Conservation (phyloP, 2,329 filamentous ascomycete genomes). For the Pseudogymnoascus sp. region DNA sequence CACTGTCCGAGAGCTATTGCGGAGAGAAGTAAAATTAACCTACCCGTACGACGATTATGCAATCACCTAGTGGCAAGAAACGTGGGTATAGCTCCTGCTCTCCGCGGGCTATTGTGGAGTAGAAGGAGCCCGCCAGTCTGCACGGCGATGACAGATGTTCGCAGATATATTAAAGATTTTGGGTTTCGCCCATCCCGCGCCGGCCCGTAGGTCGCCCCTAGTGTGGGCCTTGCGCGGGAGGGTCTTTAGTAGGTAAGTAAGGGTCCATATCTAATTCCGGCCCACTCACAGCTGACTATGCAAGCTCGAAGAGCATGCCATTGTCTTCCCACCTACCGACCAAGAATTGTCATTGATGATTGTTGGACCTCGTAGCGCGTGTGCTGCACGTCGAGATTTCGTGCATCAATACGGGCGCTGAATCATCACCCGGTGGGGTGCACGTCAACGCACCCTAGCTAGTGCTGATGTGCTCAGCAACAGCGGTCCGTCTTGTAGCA, state of each 20-base stretch:
- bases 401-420: neutral
- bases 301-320: neutral
- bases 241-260: neutral
- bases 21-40: neutral
- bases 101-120: neutral
- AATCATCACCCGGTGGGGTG: neutral
- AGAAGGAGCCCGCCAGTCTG: neutral
- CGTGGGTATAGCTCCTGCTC: neutral
- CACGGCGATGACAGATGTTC: neutral
- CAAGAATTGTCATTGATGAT: neutral
- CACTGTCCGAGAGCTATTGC: neutral
- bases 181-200: neutral
- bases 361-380: neutral
- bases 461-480: neutral
- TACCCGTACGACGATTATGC: neutral
- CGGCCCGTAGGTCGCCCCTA: neutral
- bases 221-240: neutral
- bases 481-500: neutral
- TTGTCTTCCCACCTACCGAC: neutral
- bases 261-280: neutral
- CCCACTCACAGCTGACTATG: neutral
- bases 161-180: constrained; percentile 2
- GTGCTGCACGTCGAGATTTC: neutral
- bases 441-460: neutral
- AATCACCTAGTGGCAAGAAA: neutral